Conservation (phyloP, 176 grass and related monocot species). For the Oropetium thomaeum region DNA sequence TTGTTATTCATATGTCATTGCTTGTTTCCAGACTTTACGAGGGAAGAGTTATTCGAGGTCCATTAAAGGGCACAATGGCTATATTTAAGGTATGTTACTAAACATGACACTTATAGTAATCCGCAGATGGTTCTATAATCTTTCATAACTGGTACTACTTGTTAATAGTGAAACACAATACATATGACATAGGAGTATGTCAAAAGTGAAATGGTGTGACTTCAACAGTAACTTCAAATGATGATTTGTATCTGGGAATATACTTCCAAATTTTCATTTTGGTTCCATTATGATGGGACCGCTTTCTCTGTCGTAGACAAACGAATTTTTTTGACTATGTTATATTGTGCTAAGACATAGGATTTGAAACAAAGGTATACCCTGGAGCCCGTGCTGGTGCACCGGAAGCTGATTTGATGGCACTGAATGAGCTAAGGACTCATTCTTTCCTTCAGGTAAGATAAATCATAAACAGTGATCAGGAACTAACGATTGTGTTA, state of each 20-base stretch:
- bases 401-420: conserved; percentile 92
- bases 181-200: conserved; percentile 6
- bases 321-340: conserved; percentile 42
- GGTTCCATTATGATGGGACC: conserved; percentile 22
- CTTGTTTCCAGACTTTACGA: conserved; percentile 80
- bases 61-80: conserved; percentile 51
- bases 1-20: conserved; percentile 48
- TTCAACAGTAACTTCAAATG: conserved; percentile 7
- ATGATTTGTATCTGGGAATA: conserved; percentile 11
- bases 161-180: not conserved
- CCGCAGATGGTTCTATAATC: not conserved
- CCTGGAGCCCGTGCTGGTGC: conserved; percentile 64
- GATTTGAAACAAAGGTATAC: conserved; percentile 77
- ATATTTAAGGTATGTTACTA: conserved; percentile 68
- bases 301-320: conserved; percentile 14
- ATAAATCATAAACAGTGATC: conserved; percentile 14
- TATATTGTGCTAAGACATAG: conserved; percentile 53
- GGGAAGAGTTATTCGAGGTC: conserved; percentile 84
- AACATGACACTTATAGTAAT: not conserved
- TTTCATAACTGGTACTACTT: conserved; percentile 12
- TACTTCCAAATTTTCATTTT: conserved; percentile 2
- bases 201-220: not conserved
- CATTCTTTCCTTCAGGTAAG: conserved; percentile 84
- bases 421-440: conserved; percentile 76
- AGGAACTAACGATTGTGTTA: conserved; percentile 15